Base-by-base conservation (phyloP, 2,329 filamentous ascomycete species). In the Colletotrichum tabaci region DNA sequence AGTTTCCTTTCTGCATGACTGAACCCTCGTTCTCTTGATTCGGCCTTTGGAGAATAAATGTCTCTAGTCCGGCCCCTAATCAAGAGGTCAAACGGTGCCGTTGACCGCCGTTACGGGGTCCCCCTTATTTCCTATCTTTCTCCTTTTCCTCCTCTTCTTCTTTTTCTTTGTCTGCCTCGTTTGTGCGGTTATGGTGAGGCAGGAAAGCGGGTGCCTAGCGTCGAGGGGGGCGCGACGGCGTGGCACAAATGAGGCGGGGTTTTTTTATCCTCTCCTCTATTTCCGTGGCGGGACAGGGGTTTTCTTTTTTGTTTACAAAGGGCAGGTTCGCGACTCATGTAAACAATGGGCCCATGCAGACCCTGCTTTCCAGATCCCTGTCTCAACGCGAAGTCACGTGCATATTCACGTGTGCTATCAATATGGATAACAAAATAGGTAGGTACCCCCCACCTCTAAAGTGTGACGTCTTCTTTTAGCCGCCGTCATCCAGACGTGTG, bases 381-480 rank as follows among this genome's bases (percentile, higher is more conserved):
- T 44, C 55, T 15, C 18, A 23, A 44, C 71, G 71, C 71, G 71
- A 73, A 63, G 30, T 73, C 71, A 73, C 68, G 71, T 73, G 71
- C 3, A 3, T 2, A 2, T 40, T 47, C 18, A 38, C 46, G 52
- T 38, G 16, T 16, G 12, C 3, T 26, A 26, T 2, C 7, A 7
- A 9, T 44, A 46, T 26, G 66, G 49, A 60, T 66, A 30, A 30
- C 26, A 30, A 6, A 30, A 1, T 30, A 30, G 26, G 26, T 30
- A 30, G 26, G 26, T 26, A 26, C 26, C 26, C 26, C 23, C 53
- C 8, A 21, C 23, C 23, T n/a, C 35, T 57, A 35, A 35, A 16
- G 26, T 53, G 65, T 71, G 68, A 71, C 68, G 68, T 71, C 57
- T 56, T 66, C 12, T 49, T 49, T 47, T 71, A 68, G 56, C 50